A percentile compares a stretch with the other conserved stretches of the same genome.
Conservation (phyloP, 495 filamentous ascomycete genomes). For the Penicillium cataractarum region DNA sequence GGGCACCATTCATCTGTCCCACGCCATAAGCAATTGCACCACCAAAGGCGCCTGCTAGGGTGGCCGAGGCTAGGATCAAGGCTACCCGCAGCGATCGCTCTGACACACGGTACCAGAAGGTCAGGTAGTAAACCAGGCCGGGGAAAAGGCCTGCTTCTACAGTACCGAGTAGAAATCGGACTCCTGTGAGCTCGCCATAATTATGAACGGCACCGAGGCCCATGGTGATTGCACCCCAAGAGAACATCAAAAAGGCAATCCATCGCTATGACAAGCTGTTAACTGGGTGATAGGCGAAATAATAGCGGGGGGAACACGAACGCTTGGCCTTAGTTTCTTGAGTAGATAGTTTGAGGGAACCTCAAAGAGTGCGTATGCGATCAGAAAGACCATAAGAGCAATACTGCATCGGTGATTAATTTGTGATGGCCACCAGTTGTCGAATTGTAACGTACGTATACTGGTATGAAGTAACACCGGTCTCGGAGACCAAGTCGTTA, state of each 20-base stretch:
- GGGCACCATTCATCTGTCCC: conserved; percentile 64
- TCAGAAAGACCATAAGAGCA: neutral
- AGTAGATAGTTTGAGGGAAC: neutral
- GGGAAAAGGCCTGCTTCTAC: conserved; percentile 64
- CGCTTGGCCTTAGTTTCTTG: neutral
- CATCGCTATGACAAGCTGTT: conserved; percentile 5
- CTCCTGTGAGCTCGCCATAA: neutral
- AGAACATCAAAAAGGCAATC: neutral
- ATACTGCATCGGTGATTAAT: conserved; percentile 54
- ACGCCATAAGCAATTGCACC: conserved; percentile 68
- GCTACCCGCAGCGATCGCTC: conserved; percentile 67
- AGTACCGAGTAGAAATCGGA: conserved; percentile 65
- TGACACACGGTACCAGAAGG: conserved; percentile 69
- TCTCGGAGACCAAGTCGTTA: conserved; percentile 66
- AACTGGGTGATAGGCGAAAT: conserved; percentile 27
- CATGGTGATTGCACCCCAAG: neutral
- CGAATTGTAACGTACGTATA: conserved; percentile 58
- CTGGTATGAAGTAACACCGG: conserved; percentile 61
- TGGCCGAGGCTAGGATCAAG: conserved; percentile 67
- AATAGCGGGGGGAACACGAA: conserved; percentile 64
- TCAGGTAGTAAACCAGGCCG: conserved; percentile 68
- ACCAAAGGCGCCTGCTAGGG: conserved; percentile 71
- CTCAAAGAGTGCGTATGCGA: neutral
- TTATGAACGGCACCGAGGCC: neutral
- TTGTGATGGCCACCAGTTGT: neutral